Evolutionary conservation across 352 stramenopile genomes (phyloP).

Genomic region (Pythium myriotylum): DNA sequence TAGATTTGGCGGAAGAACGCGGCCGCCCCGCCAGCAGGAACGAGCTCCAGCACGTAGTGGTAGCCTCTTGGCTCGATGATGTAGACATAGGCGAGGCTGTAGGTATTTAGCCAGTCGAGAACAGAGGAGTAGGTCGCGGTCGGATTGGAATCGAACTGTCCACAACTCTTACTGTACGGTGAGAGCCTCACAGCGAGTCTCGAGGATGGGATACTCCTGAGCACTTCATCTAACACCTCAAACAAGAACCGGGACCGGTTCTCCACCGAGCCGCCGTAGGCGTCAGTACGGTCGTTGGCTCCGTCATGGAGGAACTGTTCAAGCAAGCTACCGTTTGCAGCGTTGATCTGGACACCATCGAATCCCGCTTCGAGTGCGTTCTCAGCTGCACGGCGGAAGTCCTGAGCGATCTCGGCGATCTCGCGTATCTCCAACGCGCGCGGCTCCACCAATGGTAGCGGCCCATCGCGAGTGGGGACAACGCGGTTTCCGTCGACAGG

Average conservation of each 20-base stretch:
- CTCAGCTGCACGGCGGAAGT: no score
- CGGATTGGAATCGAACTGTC: slow-evolving; percentile 10
- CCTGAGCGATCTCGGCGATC: no score
- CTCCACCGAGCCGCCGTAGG: slow-evolving; percentile 73
- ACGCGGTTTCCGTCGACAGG: no score
- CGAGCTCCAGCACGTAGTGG: slow-evolving; percentile 29
- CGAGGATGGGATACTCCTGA: slow-evolving; percentile 12
- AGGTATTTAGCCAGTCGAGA: slow-evolving; percentile 52
- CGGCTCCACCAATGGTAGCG: no score
- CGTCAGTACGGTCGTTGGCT: slow-evolving; percentile 69
- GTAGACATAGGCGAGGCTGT: slow-evolving; percentile 59
- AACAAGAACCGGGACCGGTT: slow-evolving; percentile 66
- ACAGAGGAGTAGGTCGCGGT: slow-evolving; percentile 50
- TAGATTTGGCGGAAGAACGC: slow-evolving; percentile 59
- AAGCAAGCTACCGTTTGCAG: slow-evolving; percentile 87
- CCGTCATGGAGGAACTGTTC: slow-evolving; percentile 78
- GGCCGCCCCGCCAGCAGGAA: slow-evolving; percentile 29
- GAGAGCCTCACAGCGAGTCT: slow-evolving; percentile 25
- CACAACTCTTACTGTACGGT: background rate
- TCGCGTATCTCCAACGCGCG: no score
- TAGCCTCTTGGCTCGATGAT: slow-evolving; percentile 64
- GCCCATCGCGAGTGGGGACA: no score
- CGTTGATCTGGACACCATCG: slow-evolving; percentile 67
- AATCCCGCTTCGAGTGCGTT: slow-evolving; percentile 32
- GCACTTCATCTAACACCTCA: slow-evolving; percentile 50